Conservation (phyloP, 768 basidiomycete species). For the Boletus sp. region DNA sequence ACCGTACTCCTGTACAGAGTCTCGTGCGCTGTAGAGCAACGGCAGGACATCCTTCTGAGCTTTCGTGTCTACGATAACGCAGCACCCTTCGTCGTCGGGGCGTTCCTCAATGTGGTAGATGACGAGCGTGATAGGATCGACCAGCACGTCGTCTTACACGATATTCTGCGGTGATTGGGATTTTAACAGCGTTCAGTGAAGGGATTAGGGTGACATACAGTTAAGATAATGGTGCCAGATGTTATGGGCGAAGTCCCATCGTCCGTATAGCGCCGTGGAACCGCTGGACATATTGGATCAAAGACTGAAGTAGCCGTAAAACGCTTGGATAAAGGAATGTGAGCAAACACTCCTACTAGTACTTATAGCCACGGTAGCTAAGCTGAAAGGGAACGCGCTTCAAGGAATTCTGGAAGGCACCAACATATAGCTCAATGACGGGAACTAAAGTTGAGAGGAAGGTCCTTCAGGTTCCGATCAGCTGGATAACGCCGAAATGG, state of each 20-base stretch:
- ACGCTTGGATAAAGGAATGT: not conserved
- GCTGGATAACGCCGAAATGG: not conserved
- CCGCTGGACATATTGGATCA: not conserved
- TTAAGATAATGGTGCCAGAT: constrained; percentile 45
- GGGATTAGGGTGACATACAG: constrained; percentile 22
- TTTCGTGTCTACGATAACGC: constrained; percentile 50
- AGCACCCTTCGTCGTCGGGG: constrained; percentile 43
- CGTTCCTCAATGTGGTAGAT: constrained; percentile 62
- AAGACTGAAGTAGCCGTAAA: constrained; percentile 15
- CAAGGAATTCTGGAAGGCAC: too few relatives aligned
- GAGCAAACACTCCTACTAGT: not conserved
- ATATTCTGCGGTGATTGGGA: constrained; percentile 24
- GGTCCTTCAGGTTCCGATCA: not conserved
- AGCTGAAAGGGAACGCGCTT: too few relatives aligned
- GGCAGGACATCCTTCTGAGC: constrained; percentile 49
- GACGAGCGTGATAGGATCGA: constrained; percentile 45
- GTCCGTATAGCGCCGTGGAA: constrained; percentile 49
- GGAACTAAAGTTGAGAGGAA: too few relatives aligned
- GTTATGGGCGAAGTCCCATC: constrained; percentile 56
- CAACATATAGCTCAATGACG: too few relatives aligned
- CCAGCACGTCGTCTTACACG: constrained; percentile 43
- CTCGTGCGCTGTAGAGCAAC: constrained; percentile 50
- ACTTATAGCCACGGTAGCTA: not conserved
- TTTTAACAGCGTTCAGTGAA: not conserved
- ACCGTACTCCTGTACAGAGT: constrained; percentile 67